These are phyloP conservation scores for Forsythia suspensa DNA, from an alignment of 257 asterid species.

Conservation along the genomic window DNA sequence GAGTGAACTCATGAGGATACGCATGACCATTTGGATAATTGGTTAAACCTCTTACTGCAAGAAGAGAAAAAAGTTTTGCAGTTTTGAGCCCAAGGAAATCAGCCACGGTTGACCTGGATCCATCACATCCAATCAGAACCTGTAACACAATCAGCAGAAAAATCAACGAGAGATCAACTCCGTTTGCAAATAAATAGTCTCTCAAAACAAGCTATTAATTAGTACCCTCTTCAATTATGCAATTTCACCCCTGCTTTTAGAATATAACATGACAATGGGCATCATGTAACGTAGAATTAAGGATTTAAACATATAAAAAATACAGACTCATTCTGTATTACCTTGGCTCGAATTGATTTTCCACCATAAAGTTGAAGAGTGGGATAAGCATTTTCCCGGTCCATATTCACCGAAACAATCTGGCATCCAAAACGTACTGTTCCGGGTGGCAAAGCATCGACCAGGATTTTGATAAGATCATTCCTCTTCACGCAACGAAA, in stretches of 20 bases:
- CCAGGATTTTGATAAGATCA: slow-evolving; percentile 8
- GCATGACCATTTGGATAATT: slow-evolving; percentile 31
- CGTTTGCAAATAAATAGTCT: background rate
- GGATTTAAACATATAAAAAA: background rate
- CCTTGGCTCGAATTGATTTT: slow-evolving; percentile 30
- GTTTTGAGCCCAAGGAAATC: slow-evolving; percentile 34
- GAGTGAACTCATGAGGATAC: slow-evolving; percentile 24
- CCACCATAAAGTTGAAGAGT: slow-evolving; percentile 27
- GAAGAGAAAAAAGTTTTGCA: slow-evolving; percentile 16
- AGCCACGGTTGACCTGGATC: slow-evolving; percentile 34
- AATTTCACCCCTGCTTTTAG: no score
- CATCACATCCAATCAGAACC: slow-evolving; percentile 43
- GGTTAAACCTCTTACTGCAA: slow-evolving; percentile 34
- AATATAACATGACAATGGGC: background rate
- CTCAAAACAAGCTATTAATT: no score
- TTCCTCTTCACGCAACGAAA: background rate
- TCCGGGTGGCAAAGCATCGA: slow-evolving; percentile 8
- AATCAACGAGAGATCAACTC: background rate
- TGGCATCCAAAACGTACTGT: slow-evolving; percentile 33
- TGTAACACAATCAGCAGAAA: background rate
- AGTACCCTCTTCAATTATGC: no score
- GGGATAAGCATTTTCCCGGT: slow-evolving; percentile 26
- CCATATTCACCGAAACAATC: slow-evolving; percentile 23
- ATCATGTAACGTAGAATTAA: background rate
- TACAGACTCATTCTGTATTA: background rate